phyloP scores from a whole-genome alignment of 2,329 filamentous ascomycete genomes.

The Penicillium janthinellum region DNA sequence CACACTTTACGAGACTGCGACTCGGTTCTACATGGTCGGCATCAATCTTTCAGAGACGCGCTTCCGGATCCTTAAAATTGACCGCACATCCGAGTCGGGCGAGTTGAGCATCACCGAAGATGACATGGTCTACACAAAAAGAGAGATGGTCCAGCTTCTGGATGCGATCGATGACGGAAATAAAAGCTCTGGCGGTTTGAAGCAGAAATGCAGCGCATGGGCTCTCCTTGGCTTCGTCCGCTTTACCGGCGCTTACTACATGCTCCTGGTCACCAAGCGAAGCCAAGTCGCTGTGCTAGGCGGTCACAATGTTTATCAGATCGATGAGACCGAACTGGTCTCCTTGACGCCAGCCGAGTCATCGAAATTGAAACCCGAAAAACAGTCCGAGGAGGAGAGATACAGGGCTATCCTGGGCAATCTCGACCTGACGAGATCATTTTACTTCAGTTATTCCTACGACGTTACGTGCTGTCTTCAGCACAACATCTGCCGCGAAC shows the following conservation, averaged over 20 bases:
- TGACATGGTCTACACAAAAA: conserved; percentile 88
- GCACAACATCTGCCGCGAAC: conserved; percentile 83
- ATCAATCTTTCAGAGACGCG: conserved; percentile 85
- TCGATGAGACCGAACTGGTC: conserved; percentile 90
- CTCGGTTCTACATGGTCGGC: conserved; percentile 90
- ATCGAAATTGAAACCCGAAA: conserved; percentile 72
- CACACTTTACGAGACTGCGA: conserved; percentile 94
- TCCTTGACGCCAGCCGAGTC: conserved; percentile 73
- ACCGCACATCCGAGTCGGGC: conserved; percentile 77
- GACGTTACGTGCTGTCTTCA: conserved; percentile 91
- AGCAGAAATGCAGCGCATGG: conserved; percentile 87
- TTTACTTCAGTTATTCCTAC: conserved; percentile 99
- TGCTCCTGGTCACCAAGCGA: conserved; percentile 94
- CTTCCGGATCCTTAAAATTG: conserved; percentile 92
- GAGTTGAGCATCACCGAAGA: conserved; percentile 88
- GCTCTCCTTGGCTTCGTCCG: conserved; percentile 91
- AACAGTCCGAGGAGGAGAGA: conserved; percentile 84
- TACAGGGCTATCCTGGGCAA: conserved; percentile 89
- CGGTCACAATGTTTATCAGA: conserved; percentile 92
- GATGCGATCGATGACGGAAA: conserved; percentile 96
- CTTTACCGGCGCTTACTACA: conserved; percentile 95
- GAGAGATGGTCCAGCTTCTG: conserved; percentile 89
- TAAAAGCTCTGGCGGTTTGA: conserved; percentile 84
- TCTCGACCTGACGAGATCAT: conserved; percentile 84
- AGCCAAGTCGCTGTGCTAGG: conserved; percentile 95